These are phyloP conservation scores for Cyclostephanos invisitatus DNA, from an alignment of 108 stramenopile genomes.

Conservation along the genomic window DNA sequence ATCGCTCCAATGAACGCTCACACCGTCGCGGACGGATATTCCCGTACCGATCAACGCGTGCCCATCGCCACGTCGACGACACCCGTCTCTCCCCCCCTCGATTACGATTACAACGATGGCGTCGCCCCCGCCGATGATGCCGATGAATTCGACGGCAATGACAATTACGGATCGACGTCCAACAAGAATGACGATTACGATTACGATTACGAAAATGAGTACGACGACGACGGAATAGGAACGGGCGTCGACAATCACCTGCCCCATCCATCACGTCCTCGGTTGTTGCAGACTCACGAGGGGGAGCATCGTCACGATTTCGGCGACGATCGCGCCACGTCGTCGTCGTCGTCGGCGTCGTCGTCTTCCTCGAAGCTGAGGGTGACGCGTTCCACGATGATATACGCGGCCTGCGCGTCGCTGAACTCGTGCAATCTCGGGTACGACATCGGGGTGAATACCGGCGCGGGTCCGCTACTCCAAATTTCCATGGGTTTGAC, in stretches of 20 bases:
- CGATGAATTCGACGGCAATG: neutral
- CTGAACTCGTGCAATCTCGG: slow-evolving; percentile 85
- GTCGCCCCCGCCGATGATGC: slow-evolving; percentile 13
- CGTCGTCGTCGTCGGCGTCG: no score
- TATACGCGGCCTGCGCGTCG: slow-evolving; percentile 71
- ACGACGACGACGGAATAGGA: no score
- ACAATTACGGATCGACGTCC: slow-evolving; percentile 16
- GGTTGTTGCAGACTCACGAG: slow-evolving; percentile 37
- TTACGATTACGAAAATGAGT: no score
- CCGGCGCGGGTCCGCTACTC: slow-evolving; percentile 55
- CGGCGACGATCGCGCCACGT: no score
- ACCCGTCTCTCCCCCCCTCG: slow-evolving; percentile 43
- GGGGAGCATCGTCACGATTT: slow-evolving; percentile 48
- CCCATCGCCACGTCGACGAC: slow-evolving; percentile 49
- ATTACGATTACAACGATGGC: slow-evolving; percentile 49
- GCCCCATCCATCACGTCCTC: slow-evolving; percentile 28
- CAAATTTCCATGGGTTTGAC: slow-evolving; percentile 62
- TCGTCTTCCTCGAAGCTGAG: slow-evolving; percentile 10
- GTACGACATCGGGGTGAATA: slow-evolving; percentile 69
- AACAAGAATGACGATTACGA: neutral
- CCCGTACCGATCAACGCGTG: slow-evolving; percentile 46
- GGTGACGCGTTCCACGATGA: slow-evolving; percentile 39
- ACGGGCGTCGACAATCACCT: slow-evolving; percentile 43
- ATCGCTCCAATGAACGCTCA: no score
- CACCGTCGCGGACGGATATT: slow-evolving; percentile 51